Percentiles rank a stretch among this genome's conserved stretches.
These are phyloP conservation scores for Zymoseptoria passerinii DNA, from an alignment of 2,329 filamentous ascomycete species.

Conservation along the genomic window DNA sequence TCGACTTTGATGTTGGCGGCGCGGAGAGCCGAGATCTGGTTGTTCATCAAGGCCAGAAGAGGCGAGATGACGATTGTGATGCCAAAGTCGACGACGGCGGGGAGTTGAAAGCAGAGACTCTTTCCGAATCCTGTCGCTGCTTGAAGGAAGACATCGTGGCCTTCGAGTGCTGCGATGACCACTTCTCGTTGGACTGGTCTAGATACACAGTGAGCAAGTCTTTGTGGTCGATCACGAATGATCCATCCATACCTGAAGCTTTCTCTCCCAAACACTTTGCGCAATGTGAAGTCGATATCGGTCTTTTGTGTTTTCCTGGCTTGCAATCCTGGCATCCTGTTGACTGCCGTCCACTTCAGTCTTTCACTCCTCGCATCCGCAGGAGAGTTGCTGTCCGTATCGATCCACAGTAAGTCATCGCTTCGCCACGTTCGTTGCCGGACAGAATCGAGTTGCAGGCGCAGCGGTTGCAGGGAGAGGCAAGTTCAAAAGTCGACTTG, in stretches of 20 bases:
- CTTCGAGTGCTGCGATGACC: slow-evolving; percentile 69
- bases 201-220: slow-evolving; percentile 1
- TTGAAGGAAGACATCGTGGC: slow-evolving; percentile 87
- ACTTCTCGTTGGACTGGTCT: slow-evolving; percentile 83
- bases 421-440: not conserved
- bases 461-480: too few species aligned
- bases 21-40: slow-evolving; percentile 77
- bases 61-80: slow-evolving; percentile 89
- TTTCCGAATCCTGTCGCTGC: slow-evolving; percentile 88
- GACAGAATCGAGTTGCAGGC: too few species aligned
- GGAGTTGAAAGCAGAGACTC: slow-evolving; percentile 85
- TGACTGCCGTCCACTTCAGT: not conserved
- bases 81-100: slow-evolving; percentile 77
- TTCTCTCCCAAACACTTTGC: slow-evolving; percentile 29
- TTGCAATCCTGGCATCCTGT: slow-evolving; percentile 21
- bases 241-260: slow-evolving; percentile 24
- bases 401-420: not conserved
- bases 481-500: too few species aligned
- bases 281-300: slow-evolving; percentile 32
- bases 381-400: not conserved
- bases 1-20: slow-evolving; percentile 69
- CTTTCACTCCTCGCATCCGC: not conserved
- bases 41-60: slow-evolving; percentile 85
- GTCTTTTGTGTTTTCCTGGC: slow-evolving; percentile 19
- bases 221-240: not conserved